Evolutionary conservation across 2,329 filamentous ascomycete genomes (phyloP).

Genomic region (Colletotrichum euphorbiae): DNA sequence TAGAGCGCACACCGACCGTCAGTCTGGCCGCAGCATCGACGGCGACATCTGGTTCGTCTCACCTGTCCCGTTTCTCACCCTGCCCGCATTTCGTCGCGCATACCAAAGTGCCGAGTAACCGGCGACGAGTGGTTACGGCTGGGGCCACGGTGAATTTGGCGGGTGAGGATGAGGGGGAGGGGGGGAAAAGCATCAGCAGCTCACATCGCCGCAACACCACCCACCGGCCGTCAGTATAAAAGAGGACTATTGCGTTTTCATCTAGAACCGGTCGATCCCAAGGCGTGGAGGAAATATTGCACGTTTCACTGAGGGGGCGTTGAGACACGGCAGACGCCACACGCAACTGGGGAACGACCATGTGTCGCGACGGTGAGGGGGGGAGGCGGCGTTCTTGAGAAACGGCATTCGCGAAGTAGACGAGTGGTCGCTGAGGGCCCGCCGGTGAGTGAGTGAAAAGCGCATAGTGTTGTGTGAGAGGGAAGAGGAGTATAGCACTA

Average conservation of each 20-base stretch:
- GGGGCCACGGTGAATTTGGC: neutral
- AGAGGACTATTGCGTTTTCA: neutral
- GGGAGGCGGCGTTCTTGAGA: neutral
- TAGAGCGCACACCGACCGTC: conserved; percentile 31
- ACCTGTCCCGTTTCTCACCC: neutral
- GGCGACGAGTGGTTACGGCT: conserved; percentile 15
- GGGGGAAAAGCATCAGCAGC: conserved; percentile 11
- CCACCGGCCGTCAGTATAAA: neutral
- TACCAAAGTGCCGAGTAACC: conserved; percentile 29
- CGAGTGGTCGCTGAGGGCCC: conserved; percentile 4
- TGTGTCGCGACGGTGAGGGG: conserved; percentile 1
- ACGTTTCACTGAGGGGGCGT: conserved; percentile 3
- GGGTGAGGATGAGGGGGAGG: neutral
- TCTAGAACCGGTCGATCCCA: conserved; percentile 26
- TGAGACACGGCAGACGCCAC: conserved; percentile 33
- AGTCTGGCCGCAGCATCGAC: conserved; percentile 25
- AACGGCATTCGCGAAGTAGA: neutral
- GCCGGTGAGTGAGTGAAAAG: neutral
- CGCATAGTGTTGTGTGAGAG: no score
- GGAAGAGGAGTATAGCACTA: no score
- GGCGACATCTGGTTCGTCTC: conserved; percentile 21
- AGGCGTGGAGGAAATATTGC: neutral
- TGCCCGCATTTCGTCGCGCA: neutral
- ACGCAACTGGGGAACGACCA: neutral
- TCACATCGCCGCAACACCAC: conserved; percentile 8